Evolutionary conservation across 768 basidiomycete genomes (phyloP), one percentile per base, ranked within the genome.

Genomic region (Mycena rosella): DNA sequence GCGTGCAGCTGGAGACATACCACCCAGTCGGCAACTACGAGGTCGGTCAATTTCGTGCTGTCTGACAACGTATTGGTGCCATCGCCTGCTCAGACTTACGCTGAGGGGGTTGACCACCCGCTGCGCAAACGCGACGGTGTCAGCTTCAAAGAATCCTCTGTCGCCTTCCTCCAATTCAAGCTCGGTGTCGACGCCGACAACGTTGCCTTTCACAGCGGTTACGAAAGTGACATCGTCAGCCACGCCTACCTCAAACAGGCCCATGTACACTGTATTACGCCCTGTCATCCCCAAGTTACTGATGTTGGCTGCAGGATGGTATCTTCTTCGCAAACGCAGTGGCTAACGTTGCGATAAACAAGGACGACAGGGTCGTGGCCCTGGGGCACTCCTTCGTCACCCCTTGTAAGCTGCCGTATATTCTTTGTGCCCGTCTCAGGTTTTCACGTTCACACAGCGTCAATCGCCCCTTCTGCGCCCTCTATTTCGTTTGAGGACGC

Each of bases 1-100:
- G 75, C 13, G 40, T 80, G 53, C 65, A 76, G 68, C 48, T 83
- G 38, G 78, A 79, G 61, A 69, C 75, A 10, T 83, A 75, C 75
- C 78, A 82, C 71, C 82, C 82, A 14, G 67, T 68, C 30, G 78
- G 78, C 36, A 77, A 74, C n/a, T 81, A 73, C 65, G 75, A 81
- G 76, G 81, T 79, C 13, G 4, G 61, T 57, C 67, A 40, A 6
- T 58, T n/a, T 17, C 29, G n/a, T n/a, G 14, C 13, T 2, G 5
- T 24, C n/a, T 53, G 9, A n/a, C 60, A 17, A 22, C n/a, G 42
- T 27, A 1, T 10, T 22, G 24, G 7, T 34, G n/a, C n/a, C 9
- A 15, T 60, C n/a, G 4, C 11, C 5, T 1, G 5, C 34, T 17
- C 63, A 78, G 78, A 74, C 71, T 20, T 77, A 75, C 58, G 75